A percentile compares a stretch with the other conserved stretches of the same genome.
These are phyloP conservation scores for Eutrema yunnanense DNA, from an alignment of 345 rosid genomes.

Conservation along the genomic window DNA sequence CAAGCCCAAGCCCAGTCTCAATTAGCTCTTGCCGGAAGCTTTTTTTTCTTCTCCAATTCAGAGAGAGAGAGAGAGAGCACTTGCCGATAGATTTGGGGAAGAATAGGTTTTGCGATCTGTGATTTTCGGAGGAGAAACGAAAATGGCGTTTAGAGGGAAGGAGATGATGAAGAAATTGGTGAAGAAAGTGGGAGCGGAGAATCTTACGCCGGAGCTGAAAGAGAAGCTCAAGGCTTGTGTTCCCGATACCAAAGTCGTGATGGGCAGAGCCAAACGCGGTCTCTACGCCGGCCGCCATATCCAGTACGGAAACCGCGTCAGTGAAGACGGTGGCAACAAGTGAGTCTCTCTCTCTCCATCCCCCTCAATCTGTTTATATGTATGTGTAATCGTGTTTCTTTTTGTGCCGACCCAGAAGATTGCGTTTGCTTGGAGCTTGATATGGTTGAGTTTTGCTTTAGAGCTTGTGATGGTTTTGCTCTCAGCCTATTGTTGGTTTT, in stretches of 20 bases:
- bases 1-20: too few relatives aligned
- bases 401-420: not conserved
- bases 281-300: constrained; percentile 89
- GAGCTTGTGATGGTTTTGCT: not conserved
- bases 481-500: not conserved
- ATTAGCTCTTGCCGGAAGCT: too few relatives aligned
- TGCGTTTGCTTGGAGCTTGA: not conserved
- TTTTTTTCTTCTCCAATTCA: not conserved
- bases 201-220: constrained; percentile 51
- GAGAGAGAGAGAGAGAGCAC: not conserved
- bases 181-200: constrained; percentile 62
- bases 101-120: constrained; percentile 9
- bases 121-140: not conserved
- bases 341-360: constrained; percentile 11
- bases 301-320: constrained; percentile 80
- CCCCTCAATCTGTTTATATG: not conserved
- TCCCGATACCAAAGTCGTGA: constrained; percentile 66
- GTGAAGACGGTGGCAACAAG: constrained; percentile 98
- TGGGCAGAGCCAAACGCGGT: constrained; percentile 83
- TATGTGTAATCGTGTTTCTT: not conserved
- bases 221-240: constrained; percentile 60
- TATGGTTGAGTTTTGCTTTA: not conserved
- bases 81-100: constrained; percentile 11
- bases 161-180: constrained; percentile 88
- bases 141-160: constrained; percentile 81